Conservation (phyloP, 148 eudicot species). For the Fallopia convolvulus region DNA sequence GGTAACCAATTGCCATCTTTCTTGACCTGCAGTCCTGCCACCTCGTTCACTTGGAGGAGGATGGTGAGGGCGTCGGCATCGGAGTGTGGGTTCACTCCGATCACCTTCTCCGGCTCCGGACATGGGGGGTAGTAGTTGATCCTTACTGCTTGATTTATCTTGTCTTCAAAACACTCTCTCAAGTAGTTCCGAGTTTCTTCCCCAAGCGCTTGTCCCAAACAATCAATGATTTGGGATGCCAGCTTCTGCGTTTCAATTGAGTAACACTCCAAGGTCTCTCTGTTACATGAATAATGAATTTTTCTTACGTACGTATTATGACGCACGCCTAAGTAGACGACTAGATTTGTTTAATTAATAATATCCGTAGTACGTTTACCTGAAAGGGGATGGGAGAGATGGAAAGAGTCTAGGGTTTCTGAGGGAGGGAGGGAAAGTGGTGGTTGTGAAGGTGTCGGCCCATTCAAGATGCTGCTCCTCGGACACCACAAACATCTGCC, state of each 20-base stretch:
- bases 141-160: neutral
- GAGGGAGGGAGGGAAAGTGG: slow-evolving; percentile 9
- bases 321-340: too few species aligned
- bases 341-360: too few species aligned
- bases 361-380: neutral
- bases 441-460: slow-evolving; percentile 23
- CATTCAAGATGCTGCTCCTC: slow-evolving; percentile 35
- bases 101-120: slow-evolving; percentile 23
- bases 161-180: neutral
- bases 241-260: neutral
- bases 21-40: slow-evolving; percentile 24
- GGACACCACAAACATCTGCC: slow-evolving; percentile 26
- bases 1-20: slow-evolving; percentile 24
- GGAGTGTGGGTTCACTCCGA: slow-evolving; percentile 27
- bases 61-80: slow-evolving; percentile 23
- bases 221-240: neutral
- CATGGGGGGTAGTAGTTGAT: slow-evolving; percentile 26
- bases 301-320: too few species aligned
- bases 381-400: slow-evolving; percentile 16
- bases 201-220: neutral
- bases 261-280: neutral
- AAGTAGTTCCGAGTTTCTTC: slow-evolving; percentile 16
- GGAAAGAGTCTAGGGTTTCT: slow-evolving; percentile 18
- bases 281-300: neutral
- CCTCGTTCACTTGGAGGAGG: slow-evolving; percentile 22